These are phyloP conservation scores for Leptographium flavum DNA, from an alignment of 2,329 filamentous ascomycete genomes.

Conservation along the genomic window DNA sequence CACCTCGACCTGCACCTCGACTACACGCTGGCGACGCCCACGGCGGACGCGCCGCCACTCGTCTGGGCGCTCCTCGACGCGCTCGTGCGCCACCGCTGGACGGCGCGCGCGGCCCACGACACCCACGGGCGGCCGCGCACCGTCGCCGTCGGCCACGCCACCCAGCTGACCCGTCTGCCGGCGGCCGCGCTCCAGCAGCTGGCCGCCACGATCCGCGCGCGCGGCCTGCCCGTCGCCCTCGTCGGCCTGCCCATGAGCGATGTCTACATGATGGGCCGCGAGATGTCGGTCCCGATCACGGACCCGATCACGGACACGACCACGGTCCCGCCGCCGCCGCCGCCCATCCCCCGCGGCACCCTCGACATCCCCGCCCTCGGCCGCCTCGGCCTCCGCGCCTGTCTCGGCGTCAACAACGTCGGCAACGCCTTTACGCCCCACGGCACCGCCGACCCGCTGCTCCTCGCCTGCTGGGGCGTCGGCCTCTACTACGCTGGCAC, in stretches of 20 bases:
- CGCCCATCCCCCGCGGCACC: slow-evolving; percentile 36
- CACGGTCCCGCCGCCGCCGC: slow-evolving; percentile 9
- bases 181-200: slow-evolving; percentile 34
- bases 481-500: slow-evolving; percentile 56
- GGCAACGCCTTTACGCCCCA: slow-evolving; percentile 63
- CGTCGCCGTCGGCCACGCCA: slow-evolving; percentile 54
- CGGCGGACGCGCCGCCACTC: slow-evolving; percentile 27
- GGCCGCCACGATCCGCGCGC: slow-evolving; percentile 27
- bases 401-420: slow-evolving; percentile 56
- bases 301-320: background rate
- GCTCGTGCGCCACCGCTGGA: slow-evolving; percentile 37
- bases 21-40: slow-evolving; percentile 38
- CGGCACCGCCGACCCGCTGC: slow-evolving; percentile 51
- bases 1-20: slow-evolving; percentile 61
- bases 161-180: slow-evolving; percentile 43
- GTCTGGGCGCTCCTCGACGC: slow-evolving; percentile 34
- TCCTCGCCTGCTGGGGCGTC: slow-evolving; percentile 46
- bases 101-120: slow-evolving; percentile 17
- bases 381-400: slow-evolving; percentile 39
- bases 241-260: slow-evolving; percentile 58
- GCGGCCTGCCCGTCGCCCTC: slow-evolving; percentile 45
- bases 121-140: slow-evolving; percentile 20
- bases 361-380: slow-evolving; percentile 48
- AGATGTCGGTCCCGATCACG: too few species aligned
- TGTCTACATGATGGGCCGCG: slow-evolving; percentile 54